Conservation (phyloP, 768 basidiomycete species). For the Calvatia gigantea region DNA sequence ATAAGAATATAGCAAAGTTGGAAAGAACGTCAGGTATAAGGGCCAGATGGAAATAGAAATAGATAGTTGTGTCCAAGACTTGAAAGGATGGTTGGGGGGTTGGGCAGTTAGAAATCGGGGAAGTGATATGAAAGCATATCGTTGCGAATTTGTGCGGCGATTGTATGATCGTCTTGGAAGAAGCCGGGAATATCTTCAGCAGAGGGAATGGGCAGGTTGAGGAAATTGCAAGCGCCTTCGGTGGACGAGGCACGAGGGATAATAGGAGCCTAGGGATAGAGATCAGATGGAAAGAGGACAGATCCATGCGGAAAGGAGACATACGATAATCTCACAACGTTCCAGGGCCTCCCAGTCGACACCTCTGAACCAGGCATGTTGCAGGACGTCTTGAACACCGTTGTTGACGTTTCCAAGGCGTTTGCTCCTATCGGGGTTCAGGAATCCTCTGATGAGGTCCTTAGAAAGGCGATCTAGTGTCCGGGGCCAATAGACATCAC, state of each 20-base stretch:
- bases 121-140: conserved; percentile 71
- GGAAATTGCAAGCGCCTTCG: conserved; percentile 86
- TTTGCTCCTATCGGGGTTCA: conserved; percentile 89
- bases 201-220: conserved; percentile 73
- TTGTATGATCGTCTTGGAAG: conserved; percentile 56
- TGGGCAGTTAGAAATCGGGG: conserved; percentile 57
- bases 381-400: conserved; percentile 86
- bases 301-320: conserved; percentile 19
- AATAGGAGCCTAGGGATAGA: conserved; percentile 66
- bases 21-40: conserved; percentile 12
- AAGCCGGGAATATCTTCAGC: conserved; percentile 81
- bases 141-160: conserved; percentile 57
- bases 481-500: conserved; percentile 87
- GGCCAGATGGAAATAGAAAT: conserved; percentile 1
- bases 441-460: conserved; percentile 82
- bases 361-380: conserved; percentile 93
- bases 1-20: conserved; percentile 11
- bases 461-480: conserved; percentile 87
- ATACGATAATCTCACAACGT: conserved; percentile 79
- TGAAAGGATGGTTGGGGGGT: not conserved
- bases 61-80: not conserved
- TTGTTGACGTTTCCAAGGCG: conserved; percentile 91
- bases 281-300: conserved; percentile 10
- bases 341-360: conserved; percentile 91
- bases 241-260: conserved; percentile 75